Evolutionary conservation across 108 stramenopile genomes (phyloP).

Genomic region (Cyclotella cryptica): DNA sequence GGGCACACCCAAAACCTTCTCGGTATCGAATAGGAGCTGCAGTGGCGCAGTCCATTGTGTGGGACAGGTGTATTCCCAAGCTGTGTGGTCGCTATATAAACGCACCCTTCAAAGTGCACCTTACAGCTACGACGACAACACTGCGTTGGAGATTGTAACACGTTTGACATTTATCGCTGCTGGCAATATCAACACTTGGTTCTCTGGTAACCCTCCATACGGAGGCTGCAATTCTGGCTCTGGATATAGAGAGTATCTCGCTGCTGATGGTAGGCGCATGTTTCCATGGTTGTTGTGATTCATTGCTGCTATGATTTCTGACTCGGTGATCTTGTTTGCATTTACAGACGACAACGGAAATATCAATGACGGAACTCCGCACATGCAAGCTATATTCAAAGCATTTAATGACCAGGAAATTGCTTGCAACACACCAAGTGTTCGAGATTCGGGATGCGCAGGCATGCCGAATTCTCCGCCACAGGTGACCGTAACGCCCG

Average conservation of each 20-base stretch:
- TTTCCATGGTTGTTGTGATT: not conserved
- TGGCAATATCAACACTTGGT: conserved; percentile 34
- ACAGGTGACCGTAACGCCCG: conserved; percentile 7
- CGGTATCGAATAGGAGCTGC: conserved; percentile 7
- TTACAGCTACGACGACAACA: conserved; percentile 32
- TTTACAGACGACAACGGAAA: conserved; percentile 37
- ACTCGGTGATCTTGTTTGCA: not conserved
- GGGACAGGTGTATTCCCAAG: conserved; percentile 22
- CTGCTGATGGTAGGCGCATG: conserved; percentile 25
- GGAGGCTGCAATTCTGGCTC: conserved; percentile 22
- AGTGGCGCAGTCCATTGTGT: conserved; percentile 18
- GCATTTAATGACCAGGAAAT: conserved; percentile 34
- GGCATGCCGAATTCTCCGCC: conserved; percentile 6
- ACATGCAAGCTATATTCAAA: conserved; percentile 33
- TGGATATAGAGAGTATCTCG: conserved; percentile 31
- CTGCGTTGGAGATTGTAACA: conserved; percentile 31
- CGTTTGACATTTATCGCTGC: conserved; percentile 33
- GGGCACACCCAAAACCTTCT: not conserved
- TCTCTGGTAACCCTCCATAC: conserved; percentile 21
- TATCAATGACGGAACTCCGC: conserved; percentile 35
- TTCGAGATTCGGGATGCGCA: conserved; percentile 22
- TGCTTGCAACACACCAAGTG: conserved; percentile 19
- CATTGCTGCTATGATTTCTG: not conserved
- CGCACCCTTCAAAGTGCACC: conserved; percentile 4
- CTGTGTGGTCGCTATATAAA: conserved; percentile 35